Base-by-base conservation (phyloP, 305 asterid species). In the Fraxinus angustifolia region DNA sequence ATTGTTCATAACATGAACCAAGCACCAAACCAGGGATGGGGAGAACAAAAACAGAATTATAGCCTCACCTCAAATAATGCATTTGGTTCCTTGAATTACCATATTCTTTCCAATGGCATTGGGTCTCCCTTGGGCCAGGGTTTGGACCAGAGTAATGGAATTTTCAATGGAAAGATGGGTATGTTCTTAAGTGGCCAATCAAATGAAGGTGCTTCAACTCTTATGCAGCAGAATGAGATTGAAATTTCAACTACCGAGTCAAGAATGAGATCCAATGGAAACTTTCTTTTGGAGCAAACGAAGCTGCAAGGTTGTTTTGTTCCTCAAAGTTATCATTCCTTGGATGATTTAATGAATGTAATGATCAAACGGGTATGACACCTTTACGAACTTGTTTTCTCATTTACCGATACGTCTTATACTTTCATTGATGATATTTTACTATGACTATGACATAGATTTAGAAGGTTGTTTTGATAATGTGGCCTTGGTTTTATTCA, bases 361-460 rank as follows among this genome's bases (percentile, higher is more conserved):
- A 86, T 92, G 94, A 85, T 94, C 88, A 96, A 94, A 86, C 87
- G 89, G 95, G 98, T 93, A 94, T 17, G 84, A 35, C 31, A n/a
- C 34, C 21, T 72, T 73, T 76, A 17, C 78, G 79, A 31, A 5
- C 33, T 23, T 60, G 42, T 84, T 71, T 58, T 56, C 17, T 21
- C 40, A 3, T 62, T 38, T 35, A 40, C 58, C 48, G 73, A 65
- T 60, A 11, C 4, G 35, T 8, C 8, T 36, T 7, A 36, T 68
- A 35, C n/a, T 75, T 79, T 30, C 35, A 56, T 36, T 50, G 21
- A 16, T 48, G 60, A 23, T 50, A 48, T 4, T 62, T 80, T 38
- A 17, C 19, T 33, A 8, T 7, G 28, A 31, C 14, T 14, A 40
- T 16, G 11, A 36, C 35, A 36, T 78, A 28, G 28, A 62, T 77